Evolutionary conservation across 805 yeast species (phyloP), one percentile per base, ranked within the genome.

Genomic region (Hanseniaspora clermontiae): DNA sequence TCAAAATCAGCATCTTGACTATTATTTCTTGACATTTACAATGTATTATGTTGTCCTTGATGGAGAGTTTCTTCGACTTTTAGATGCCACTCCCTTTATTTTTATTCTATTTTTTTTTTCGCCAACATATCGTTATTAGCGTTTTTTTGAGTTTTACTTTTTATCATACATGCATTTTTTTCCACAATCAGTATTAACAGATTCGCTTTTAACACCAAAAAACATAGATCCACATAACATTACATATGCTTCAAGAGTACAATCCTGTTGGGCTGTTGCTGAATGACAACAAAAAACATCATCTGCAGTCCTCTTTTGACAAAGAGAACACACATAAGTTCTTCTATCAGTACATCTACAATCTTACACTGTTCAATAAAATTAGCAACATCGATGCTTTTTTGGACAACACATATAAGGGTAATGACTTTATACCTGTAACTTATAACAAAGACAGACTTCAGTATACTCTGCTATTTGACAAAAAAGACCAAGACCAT

Each of bases 271-370:
- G 27, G 17, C 14, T 53, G 34, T 36, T 53, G 8, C 31, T 53
- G 7, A 38, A 20, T 5, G 20, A 53, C 7, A 53, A 32, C 19
- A 27, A 7, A 2, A 37, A 31, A 10, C 12, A n/a, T 31, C 19
- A 47, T 11, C 1, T 20, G 19, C 17, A 31, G 7, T 17, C 36
- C 40, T 34, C 43, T 3, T 17, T 24, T 20, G 37, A 51, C 19
- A 46, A 45, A 17, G 32, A 24, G 12, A 39, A 17, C 42, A 31
- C 5, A 17, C 46, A 7, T n/a, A 53, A 46, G 27, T 46, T 38
- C 20, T 53, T 14, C 32, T 53, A 53, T 10, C 51, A 53, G 29
- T 53, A 53, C 24, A 47, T 53, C 8, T 53, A 53, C 20, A 45
- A 53, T 29, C 27, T 53, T 5, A 31, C 11, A 15, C 10, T 10